Evolutionary conservation across 805 yeast species (phyloP).

Genomic region (Diddensiella transvaalensis): DNA sequence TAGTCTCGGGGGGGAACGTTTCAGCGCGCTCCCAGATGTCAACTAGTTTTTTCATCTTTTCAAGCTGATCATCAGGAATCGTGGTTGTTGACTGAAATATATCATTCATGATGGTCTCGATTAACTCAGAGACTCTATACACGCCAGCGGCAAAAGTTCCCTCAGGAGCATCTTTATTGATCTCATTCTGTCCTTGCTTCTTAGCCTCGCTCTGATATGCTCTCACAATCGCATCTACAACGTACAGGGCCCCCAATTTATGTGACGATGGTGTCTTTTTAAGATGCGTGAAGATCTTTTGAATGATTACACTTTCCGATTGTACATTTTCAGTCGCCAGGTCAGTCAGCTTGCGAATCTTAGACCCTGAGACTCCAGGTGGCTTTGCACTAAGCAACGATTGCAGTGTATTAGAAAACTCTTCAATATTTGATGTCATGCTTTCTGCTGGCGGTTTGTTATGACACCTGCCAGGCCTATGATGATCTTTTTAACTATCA

Average conservation of each 20-base stretch:
- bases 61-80: conserved; percentile 33
- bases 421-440: conserved; percentile 17
- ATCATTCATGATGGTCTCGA: conserved; percentile 61
- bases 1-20: conserved; percentile 60
- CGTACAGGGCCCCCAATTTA: conserved; percentile 87
- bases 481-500: too few species aligned
- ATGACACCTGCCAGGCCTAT: too few species aligned
- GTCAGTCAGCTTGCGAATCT: conserved; percentile 81
- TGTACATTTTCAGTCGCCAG: conserved; percentile 66
- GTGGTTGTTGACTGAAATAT: conserved; percentile 33
- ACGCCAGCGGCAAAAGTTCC: conserved; percentile 78
- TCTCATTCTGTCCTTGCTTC: conserved; percentile 47
- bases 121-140: conserved; percentile 56
- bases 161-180: conserved; percentile 49
- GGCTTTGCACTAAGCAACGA: conserved; percentile 39
- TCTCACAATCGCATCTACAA: conserved; percentile 88
- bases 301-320: conserved; percentile 53
- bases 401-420: conserved; percentile 23
- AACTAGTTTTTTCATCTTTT: conserved; percentile 75
- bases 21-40: conserved; percentile 90
- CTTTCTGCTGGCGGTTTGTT: too few species aligned
- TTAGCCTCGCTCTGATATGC: conserved; percentile 74
- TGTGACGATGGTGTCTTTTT: conserved; percentile 72
- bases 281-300: conserved; percentile 60
- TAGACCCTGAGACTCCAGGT: conserved; percentile 93